These are phyloP conservation scores for Phialophora verrucosa DNA, from an alignment of 2,329 filamentous ascomycete species.

Conservation along the genomic window DNA sequence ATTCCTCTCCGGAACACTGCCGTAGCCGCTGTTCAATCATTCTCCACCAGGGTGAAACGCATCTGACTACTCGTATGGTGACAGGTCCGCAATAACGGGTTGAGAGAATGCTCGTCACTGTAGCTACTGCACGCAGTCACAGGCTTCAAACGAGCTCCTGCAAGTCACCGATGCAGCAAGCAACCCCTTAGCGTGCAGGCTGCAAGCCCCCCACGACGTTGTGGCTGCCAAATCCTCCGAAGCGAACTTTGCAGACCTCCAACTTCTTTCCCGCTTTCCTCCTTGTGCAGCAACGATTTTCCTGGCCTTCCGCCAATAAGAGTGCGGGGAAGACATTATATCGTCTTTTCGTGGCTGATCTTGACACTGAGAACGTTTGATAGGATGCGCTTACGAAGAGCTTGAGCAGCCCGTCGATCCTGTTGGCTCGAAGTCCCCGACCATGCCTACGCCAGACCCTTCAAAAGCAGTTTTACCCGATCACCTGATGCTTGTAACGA, in stretches of 20 bases:
- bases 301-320: constrained; percentile 20
- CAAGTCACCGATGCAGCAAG: constrained; percentile 16
- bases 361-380: constrained; percentile 24
- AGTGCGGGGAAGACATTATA: constrained; percentile 6
- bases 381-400: constrained; percentile 17
- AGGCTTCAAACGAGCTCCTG: constrained; percentile 12
- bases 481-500: constrained; percentile 24
- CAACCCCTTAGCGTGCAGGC: constrained; percentile 10
- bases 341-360: constrained; percentile 21
- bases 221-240: constrained; percentile 20
- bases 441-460: background rate
- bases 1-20: background rate
- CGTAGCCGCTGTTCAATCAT: background rate
- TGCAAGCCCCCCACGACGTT: constrained; percentile 13
- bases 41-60: constrained; percentile 17
- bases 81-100: background rate
- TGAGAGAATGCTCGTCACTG: constrained; percentile 15
- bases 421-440: background rate
- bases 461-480: constrained; percentile 12
- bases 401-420: background rate
- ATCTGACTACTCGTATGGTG: background rate
- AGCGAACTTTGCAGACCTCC: constrained; percentile 18
- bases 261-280: constrained; percentile 16
- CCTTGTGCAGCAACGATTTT: constrained; percentile 18
- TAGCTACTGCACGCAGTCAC: constrained; percentile 17